A percentile compares a stretch with the other conserved stretches of the same genome.
Evolutionary conservation across 306 rosid genomes (phyloP).

Genomic region (Gastrolobium bilobum): DNA sequence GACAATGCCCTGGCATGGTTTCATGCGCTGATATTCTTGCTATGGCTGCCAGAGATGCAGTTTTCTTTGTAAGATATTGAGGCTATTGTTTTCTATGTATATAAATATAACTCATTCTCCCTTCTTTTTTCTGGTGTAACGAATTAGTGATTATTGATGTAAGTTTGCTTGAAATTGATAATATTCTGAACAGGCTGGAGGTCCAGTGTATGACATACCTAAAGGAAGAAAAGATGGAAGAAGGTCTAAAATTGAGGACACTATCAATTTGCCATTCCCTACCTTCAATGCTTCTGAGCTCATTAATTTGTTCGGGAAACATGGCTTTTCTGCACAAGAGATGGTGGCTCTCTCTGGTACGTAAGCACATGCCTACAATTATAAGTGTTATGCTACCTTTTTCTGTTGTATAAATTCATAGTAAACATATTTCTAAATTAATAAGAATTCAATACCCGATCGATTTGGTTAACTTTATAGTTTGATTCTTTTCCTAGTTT

Average conservation of each 20-base stretch:
- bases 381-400: neutral
- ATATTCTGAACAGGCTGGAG: constrained; percentile 72
- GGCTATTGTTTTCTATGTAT: neutral
- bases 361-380: constrained; percentile 43
- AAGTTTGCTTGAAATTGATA: neutral
- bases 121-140: neutral
- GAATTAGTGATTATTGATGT: neutral
- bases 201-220: constrained; percentile 80
- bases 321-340: constrained; percentile 76
- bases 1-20: constrained; percentile 84
- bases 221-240: constrained; percentile 89
- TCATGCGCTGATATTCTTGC: constrained; percentile 95
- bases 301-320: constrained; percentile 62
- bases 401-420: neutral
- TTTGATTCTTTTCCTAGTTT: neutral
- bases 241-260: constrained; percentile 82
- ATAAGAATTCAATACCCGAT: neutral
- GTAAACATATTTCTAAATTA: neutral
- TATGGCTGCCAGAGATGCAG: constrained; percentile 85
- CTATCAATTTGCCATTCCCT: constrained; percentile 79
- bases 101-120: neutral
- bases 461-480: neutral
- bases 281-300: constrained; percentile 83
- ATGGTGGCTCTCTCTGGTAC: constrained; percentile 93
- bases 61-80: constrained; percentile 62